Conservation (phyloP, 2,329 filamentous ascomycete species). For the Ophiostoma sp. region DNA sequence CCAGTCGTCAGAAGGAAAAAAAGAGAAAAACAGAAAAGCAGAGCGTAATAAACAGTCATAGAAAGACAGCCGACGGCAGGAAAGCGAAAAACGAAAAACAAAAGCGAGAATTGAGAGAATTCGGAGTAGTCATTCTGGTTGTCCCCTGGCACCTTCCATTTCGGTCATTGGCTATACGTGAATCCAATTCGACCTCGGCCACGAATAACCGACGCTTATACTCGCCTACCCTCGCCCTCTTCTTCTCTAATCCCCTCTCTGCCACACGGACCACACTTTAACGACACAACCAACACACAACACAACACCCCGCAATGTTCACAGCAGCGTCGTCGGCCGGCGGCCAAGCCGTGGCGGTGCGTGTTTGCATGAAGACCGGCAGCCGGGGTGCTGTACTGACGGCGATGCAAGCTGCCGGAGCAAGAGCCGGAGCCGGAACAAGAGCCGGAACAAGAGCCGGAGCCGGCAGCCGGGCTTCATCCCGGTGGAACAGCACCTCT, state of each 20-base stretch:
- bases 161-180: not conserved
- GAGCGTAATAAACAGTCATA: not conserved
- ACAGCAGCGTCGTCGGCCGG: constrained; percentile 20
- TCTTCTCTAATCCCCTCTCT: not conserved
- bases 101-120: not conserved
- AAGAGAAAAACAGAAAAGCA: not conserved
- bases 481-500: constrained; percentile 20
- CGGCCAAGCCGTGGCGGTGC: constrained; percentile 21
- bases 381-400: constrained; percentile 15
- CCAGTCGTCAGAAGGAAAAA: not conserved
- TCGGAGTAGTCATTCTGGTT: not conserved
- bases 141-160: constrained; percentile 1
- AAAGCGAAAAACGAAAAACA: not conserved
- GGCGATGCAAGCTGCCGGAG: constrained; percentile 8
- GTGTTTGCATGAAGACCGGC: constrained; percentile 20
- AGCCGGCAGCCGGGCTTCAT: not conserved
- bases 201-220: constrained; percentile 8
- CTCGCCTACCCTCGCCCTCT: not conserved
- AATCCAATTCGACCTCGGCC: constrained; percentile 1
- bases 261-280: not conserved
- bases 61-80: not conserved
- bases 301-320: constrained; percentile 16
- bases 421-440: not conserved
- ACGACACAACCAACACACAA: not conserved
- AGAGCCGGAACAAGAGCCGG: not conserved